Evolutionary conservation across 164 flowering plant species (phyloP), one percentile per base, ranked within the genome.

Genomic region (Pachysandra terminalis): DNA sequence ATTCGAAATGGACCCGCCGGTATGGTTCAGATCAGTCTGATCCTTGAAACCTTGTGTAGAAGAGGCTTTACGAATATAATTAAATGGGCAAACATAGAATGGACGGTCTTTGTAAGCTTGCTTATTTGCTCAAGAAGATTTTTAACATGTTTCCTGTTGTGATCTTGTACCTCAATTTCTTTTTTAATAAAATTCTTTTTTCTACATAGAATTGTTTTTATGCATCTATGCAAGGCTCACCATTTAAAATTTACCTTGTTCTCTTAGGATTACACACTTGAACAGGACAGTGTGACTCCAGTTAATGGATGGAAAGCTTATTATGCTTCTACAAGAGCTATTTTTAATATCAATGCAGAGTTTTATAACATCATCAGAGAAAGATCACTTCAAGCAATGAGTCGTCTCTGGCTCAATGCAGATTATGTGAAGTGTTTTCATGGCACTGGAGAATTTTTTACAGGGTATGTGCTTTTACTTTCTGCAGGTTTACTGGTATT

Each of bases 221-320:
- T 59, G 63, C 35, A 37, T n/a, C n/a, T n/a, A n/a, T 22, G 9
- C 19, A 67, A 56, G 27, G 10, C 54, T 24, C 19, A 26, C 16
- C 55, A 26, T 65, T 60, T 45, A 19, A 19, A n/a, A 57, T 64
- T 74, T 32, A 52, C 66, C 24, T 19, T 68, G 25, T 40, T 63
- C 55, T 66, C 61, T 32, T 68, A 96, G 99, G 99, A 96, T 75
- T 96, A 93, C 78, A 90, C 97, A 0, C 28, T 85, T 83, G 99
- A 95, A 72, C 99, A 95, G 72, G 93, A 87, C 65, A 77, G 69
- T 70, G 73, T 95, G 52, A 86, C 73, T 0, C 99, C 99, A 63
- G 74, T 68, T 9, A 86, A 96, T 80, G 99, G 99, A 61, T 96
- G 99, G 99, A 96, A 96, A 80, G 90, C 95, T 51, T 93, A 95